Evolutionary conservation across 2,329 filamentous ascomycete genomes (phyloP).

Genomic region (Botrytis paeoniae): DNA sequence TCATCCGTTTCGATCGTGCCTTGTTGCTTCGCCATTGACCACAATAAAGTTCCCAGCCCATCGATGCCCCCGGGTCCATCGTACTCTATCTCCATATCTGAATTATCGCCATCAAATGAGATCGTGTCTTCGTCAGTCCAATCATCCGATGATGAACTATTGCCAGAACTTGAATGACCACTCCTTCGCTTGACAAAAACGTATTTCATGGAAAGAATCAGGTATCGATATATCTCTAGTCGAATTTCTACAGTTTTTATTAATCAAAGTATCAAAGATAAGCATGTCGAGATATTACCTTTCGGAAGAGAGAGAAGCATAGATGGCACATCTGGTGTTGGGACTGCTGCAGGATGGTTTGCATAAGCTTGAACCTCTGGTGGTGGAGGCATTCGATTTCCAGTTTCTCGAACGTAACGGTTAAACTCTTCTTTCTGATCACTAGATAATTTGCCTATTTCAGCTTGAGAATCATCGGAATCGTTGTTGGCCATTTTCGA

Average conservation of each 20-base stretch:
- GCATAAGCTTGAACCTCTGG: neutral
- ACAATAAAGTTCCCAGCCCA: neutral
- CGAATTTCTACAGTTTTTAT: constrained; percentile 6
- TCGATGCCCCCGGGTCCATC: neutral
- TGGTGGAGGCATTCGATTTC: neutral
- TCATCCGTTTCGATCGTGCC: neutral
- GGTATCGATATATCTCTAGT: constrained; percentile 19
- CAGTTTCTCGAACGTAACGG: neutral
- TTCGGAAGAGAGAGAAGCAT: neutral
- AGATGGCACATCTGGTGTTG: neutral
- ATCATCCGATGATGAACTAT: neutral
- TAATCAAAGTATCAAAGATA: neutral
- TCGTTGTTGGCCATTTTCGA: neutral
- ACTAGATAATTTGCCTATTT: neutral
- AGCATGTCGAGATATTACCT: neutral
- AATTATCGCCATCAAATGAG: constrained; percentile 2
- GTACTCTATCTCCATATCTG: neutral
- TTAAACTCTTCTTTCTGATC: neutral
- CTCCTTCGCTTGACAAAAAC: neutral
- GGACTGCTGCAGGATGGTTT: neutral
- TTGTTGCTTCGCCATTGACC: neutral
- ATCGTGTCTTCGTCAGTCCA: constrained; percentile 18
- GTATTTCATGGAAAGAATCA: constrained; percentile 6
- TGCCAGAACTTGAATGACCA: neutral
- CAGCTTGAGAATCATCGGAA: too few relatives aligned